Evolutionary conservation across 345 rosid genomes (phyloP).

Genomic region (Eucalyptus grandis): DNA sequence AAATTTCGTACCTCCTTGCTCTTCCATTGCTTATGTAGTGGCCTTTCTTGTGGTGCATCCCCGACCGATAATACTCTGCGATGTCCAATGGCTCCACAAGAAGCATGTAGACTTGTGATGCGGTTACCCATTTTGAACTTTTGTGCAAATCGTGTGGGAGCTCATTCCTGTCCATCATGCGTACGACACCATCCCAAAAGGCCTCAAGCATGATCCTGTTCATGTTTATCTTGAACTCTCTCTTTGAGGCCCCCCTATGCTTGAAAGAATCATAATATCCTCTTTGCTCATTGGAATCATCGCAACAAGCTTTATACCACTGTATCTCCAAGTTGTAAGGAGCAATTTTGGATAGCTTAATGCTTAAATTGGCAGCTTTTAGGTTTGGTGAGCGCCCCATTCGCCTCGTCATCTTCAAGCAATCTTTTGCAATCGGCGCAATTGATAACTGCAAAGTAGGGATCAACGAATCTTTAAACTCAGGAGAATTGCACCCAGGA

Average conservation of each 20-base stretch:
- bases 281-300: not conserved
- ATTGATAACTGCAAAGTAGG: not conserved
- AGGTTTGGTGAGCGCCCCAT: not conserved
- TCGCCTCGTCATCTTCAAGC: not conserved
- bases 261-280: too few species aligned
- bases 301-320: not conserved
- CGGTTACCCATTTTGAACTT: too few species aligned
- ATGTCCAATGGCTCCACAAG: too few species aligned
- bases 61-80: not conserved
- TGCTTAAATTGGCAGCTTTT: not conserved
- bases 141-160: too few species aligned
- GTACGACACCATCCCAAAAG: too few species aligned
- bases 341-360: not conserved
- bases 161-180: too few species aligned
- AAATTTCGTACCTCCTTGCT: conserved; percentile 50
- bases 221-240: too few species aligned
- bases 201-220: too few species aligned
- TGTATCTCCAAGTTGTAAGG: not conserved
- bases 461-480: not conserved
- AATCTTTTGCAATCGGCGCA: not conserved
- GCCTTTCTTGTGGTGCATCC: not conserved
- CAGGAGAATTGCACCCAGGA: not conserved
- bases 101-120: too few species aligned
- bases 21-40: conserved; percentile 55
- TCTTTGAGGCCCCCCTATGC: too few species aligned